Percentiles rank a stretch among this genome's conserved stretches.
Evolutionary conservation across 306 rosid species (phyloP).

Genomic region (Crotalaria pallida): DNA sequence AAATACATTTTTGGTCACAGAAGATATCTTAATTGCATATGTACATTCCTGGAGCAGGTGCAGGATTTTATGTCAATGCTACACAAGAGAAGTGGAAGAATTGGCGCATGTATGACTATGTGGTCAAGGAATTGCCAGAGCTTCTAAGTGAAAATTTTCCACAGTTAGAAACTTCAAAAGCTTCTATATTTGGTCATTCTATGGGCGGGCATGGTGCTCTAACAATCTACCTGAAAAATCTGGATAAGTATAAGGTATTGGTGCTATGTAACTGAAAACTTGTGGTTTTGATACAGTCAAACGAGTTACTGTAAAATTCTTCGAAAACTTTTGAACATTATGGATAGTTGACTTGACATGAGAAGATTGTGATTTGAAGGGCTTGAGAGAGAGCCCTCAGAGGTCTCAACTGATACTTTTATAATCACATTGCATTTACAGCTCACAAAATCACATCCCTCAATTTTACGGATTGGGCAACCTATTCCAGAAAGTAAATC

Average conservation of each 20-base stretch:
- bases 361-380: neutral
- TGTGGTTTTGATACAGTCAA: neutral
- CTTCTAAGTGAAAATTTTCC: conserved; percentile 71
- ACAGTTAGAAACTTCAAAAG: conserved; percentile 70
- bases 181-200: conserved; percentile 89
- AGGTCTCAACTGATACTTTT: neutral
- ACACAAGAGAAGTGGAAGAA: conserved; percentile 97
- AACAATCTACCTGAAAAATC: conserved; percentile 76
- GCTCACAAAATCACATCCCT: neutral
- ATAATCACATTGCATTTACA: neutral
- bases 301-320: neutral
- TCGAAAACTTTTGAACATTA: neutral
- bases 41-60: conserved; percentile 53
- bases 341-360: neutral
- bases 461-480: neutral
- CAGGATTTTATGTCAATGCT: conserved; percentile 95
- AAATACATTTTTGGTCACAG: neutral
- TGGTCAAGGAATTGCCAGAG: conserved; percentile 80
- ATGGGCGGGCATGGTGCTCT: conserved; percentile 99
- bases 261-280: conserved; percentile 3
- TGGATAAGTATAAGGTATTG: conserved; percentile 80
- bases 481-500: neutral
- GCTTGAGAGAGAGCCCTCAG: neutral
- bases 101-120: conserved; percentile 96
- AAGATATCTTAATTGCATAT: conserved; percentile 10